phyloP scores from a whole-genome alignment of 495 filamentous ascomycete genomes.

The Xylaria scruposa region DNA sequence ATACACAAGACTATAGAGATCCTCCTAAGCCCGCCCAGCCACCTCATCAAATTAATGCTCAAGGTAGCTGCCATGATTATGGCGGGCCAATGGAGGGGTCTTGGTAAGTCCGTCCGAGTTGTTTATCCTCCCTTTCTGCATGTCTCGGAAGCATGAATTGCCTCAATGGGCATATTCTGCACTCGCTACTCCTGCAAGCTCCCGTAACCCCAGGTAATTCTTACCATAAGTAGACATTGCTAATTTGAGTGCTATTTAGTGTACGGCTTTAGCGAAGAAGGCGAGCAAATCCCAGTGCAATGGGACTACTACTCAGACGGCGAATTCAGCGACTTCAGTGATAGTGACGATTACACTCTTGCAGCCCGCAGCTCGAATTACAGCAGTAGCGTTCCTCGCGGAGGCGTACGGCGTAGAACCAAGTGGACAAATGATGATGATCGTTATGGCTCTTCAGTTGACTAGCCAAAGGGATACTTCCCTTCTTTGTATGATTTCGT shows the following conservation, averaged over 20 bases:
- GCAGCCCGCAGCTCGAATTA: not conserved
- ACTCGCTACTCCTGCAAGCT: too few species aligned
- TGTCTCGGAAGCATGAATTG: too few species aligned
- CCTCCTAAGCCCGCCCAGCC: conserved; percentile 74
- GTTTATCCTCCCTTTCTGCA: too few species aligned
- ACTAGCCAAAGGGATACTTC: not conserved
- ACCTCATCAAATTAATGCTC: conserved; percentile 78
- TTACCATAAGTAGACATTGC: too few species aligned
- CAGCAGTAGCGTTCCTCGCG: conserved; percentile 8
- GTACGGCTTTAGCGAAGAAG: conserved; percentile 54
- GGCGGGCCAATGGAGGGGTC: conserved; percentile 64
- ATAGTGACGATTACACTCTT: conserved; percentile 26
- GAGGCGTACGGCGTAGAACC: conserved; percentile 8
- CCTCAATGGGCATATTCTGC: too few species aligned
- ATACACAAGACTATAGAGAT: conserved; percentile 78
- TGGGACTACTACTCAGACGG: conserved; percentile 63
- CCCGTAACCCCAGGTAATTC: too few species aligned
- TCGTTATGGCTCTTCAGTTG: conserved; percentile 6
- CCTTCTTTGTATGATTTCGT: conserved; percentile 5
- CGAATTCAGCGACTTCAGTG: conserved; percentile 45
- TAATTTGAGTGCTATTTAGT: conserved; percentile 26
- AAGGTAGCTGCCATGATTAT: conserved; percentile 78
- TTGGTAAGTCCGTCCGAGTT: conserved; percentile 21
- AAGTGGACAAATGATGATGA: not conserved
- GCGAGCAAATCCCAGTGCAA: conserved; percentile 58